A percentile compares a stretch with the other conserved stretches of the same genome.
phyloP scores from a whole-genome alignment of 495 filamentous ascomycete species.

The Penicillium pulvis region DNA sequence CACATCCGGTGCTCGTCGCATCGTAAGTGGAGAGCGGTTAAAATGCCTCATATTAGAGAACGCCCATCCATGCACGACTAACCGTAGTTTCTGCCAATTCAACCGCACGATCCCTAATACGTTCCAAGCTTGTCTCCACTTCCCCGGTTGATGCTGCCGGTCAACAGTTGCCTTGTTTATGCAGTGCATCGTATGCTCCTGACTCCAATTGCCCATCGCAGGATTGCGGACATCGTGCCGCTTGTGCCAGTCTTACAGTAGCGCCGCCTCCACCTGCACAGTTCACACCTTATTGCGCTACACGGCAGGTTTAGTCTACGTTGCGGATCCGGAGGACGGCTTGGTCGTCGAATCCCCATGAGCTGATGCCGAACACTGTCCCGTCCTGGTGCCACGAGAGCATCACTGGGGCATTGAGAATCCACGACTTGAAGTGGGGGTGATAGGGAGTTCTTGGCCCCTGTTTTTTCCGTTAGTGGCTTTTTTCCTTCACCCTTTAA shows the following conservation, averaged over 20 bases:
- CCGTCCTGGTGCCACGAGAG: constrained; percentile 1
- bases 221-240: constrained; percentile 1
- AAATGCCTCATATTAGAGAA: constrained; percentile 28
- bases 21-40: constrained; percentile 12
- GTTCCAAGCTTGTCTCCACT: constrained; percentile 24
- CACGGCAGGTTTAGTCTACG: background rate
- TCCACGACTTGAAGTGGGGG: background rate
- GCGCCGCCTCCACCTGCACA: constrained; percentile 27
- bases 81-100: constrained; percentile 3
- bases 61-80: constrained; percentile 3
- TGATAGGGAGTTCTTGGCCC: background rate
- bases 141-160: constrained; percentile 31
- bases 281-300: constrained; percentile 34
- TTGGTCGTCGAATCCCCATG: background rate
- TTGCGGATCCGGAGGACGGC: background rate
- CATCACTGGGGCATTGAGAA: background rate
- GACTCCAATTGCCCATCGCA: constrained; percentile 5
- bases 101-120: constrained; percentile 6
- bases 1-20: constrained; percentile 14
- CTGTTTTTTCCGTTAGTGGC: background rate
- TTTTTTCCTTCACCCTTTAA: background rate
- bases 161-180: constrained; percentile 15
- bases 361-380: background rate
- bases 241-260: constrained; percentile 4
- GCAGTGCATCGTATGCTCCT: background rate